Conservation (phyloP, 2,329 filamentous ascomycete species). For the Xylariaceae sp. region DNA sequence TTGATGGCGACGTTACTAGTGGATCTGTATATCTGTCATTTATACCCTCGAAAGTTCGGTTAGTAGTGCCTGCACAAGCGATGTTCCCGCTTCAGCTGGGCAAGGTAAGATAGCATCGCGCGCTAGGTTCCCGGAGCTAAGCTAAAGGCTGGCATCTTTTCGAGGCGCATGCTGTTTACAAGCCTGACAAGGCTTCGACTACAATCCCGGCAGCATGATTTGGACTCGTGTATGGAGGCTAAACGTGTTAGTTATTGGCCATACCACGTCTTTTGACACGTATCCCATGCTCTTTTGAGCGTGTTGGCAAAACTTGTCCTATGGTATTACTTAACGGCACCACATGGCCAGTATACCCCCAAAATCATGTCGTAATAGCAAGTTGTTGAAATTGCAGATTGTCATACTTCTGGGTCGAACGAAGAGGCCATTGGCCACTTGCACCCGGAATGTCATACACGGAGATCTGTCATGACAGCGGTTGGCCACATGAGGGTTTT, state of each 20-base stretch:
- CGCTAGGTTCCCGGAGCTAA: background rate
- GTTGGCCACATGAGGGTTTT: constrained; percentile 18
- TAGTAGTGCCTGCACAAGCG: constrained; percentile 18
- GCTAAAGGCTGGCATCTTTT: background rate
- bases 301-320: background rate
- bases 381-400: background rate
- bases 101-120: constrained; percentile 5
- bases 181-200: too few species aligned
- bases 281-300: background rate
- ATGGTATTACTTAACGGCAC: background rate
- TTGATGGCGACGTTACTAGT: too few species aligned
- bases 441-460: background rate
- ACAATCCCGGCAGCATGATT: background rate
- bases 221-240: background rate
- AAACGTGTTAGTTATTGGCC: constrained; percentile 25
- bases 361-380: too few species aligned
- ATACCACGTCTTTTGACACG: constrained; percentile 1
- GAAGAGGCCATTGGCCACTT: background rate
- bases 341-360: too few species aligned
- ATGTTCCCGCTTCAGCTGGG: constrained; percentile 13
- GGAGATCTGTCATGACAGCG: constrained; percentile 17
- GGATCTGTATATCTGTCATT: too few species aligned
- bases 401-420: background rate
- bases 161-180: too few species aligned
- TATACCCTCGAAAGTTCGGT: background rate